Conservation (phyloP, 1,139 yeast species). For the Hemisphaericaspora xylanilytica region DNA sequence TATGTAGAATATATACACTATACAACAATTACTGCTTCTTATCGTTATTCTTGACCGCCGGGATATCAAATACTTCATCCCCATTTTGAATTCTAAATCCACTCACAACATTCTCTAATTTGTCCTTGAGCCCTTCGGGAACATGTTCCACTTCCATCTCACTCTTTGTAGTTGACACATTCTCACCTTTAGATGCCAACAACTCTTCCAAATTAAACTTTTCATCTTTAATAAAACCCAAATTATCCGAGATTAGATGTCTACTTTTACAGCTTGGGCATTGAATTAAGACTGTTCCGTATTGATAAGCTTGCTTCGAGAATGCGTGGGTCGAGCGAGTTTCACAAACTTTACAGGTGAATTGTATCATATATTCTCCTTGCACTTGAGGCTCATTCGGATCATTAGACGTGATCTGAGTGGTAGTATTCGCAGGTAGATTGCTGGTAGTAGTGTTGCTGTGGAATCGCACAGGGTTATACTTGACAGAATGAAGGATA, state of each 20-base stretch:
- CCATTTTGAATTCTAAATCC: slow-evolving; percentile 46
- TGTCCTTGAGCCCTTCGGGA: slow-evolving; percentile 57
- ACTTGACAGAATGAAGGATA: not conserved
- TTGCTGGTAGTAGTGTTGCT: no score
- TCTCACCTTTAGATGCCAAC: slow-evolving; percentile 73
- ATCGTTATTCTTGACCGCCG: slow-evolving; percentile 10
- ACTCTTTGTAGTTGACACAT: slow-evolving; percentile 56
- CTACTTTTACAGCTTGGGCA: slow-evolving; percentile 90
- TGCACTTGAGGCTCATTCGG: slow-evolving; percentile 57
- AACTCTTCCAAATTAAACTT: slow-evolving; percentile 77
- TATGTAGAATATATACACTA: not conserved
- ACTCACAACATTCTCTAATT: slow-evolving; percentile 54
- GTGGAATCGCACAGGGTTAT: not conserved
- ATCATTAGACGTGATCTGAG: slow-evolving; percentile 2
- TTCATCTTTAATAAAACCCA: slow-evolving; percentile 76
- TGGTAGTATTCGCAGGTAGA: not conserved
- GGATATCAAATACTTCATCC: slow-evolving; percentile 17
- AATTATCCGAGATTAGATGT: slow-evolving; percentile 90
- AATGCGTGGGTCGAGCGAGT: slow-evolving; percentile 82
- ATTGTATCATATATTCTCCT: slow-evolving; percentile 66
- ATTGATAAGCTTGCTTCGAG: slow-evolving; percentile 85
- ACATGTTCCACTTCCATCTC: slow-evolving; percentile 72
- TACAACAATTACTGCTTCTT: slow-evolving; percentile 2
- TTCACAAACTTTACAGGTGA: slow-evolving; percentile 87
- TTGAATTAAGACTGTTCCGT: slow-evolving; percentile 84